Evolutionary conservation across 1,284 basidiomycete species (phyloP), one percentile per base, ranked within the genome.

Genomic region (Takashimella koratensis): DNA sequence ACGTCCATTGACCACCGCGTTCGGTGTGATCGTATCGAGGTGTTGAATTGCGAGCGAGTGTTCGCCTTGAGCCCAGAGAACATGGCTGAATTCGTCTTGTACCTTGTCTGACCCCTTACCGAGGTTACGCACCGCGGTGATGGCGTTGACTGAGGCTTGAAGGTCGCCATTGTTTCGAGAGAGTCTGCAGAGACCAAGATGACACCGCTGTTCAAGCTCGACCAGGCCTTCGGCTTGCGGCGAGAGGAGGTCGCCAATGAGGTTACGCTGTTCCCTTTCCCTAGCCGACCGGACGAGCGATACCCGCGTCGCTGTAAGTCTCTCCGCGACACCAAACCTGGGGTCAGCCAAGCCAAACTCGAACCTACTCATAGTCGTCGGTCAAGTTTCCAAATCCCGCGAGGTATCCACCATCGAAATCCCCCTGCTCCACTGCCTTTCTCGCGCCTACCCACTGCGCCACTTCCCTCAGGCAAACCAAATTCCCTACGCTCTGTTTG

Each of bases 11-110:
- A 60, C 48, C 1, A 53, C 20, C 5, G 56, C 55, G 30, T 36
- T 36, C 10, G 30, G 30, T 5, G 40, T 24, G n/a, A 57, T 50
- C 2, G 39, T 25, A 21, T 36, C 24, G 52, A 95, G 78, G 53
- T 84, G 85, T 61, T 88, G 83, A 30, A 95, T 86, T 0, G 95
- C 94, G 1, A 87, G 77, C 51, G 84, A 84, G 63, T 90, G 88
- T 67, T 98, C 92, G 36, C 84, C 83, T 63, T 90, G 87, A 4
- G 83, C 76, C 92, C 95, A 98, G 11, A 98, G 80, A 5, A 97
- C 91, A 52, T 86, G 83, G 2, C 94, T 87, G 62, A 91, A 91
- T 70, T 97, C 93, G 65, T 74, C 68, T 26, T 71, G 60, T 3
- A 64, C 66, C 12, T 55, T 57, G 24, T 83, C 79, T 13, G 84